Base-by-base conservation (phyloP, 768 basidiomycete species). In the Lyophyllum shimeji region DNA sequence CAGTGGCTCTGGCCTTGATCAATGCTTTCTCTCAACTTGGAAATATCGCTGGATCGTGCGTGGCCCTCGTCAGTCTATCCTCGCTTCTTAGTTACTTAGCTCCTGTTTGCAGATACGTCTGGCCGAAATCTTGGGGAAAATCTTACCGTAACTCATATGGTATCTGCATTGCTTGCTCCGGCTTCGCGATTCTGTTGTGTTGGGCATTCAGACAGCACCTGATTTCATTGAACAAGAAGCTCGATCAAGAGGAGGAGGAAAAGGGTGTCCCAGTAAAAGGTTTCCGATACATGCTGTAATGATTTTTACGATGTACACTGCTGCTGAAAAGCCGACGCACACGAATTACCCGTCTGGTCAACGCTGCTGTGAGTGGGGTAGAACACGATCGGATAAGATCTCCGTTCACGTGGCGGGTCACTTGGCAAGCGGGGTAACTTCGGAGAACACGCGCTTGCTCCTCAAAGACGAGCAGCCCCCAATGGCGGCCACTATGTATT, bases 11-110 rank as follows among this genome's bases (percentile, higher is more conserved):
- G 46, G 93, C 92, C 1, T 71, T 90, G 57, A 82, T 94, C 63
- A 93, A 95, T 68, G 83, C 86, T 40, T 83, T 92, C 65, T 87
- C 87, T 8, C 86, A 91, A 64, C 76, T 91, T 2, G 94, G 94
- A 0, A 95, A 95, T 72, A 78, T 96, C 40, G 73, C 85, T 42
- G 93, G 93, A 59, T 86, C 91, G 76, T 95, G 76, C 74, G 84
- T 81, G 24, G 61, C 53, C 12, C 21, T 46, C 45, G 17, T 24
- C 17, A 39, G 56, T 11, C 29, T 34, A 15, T 43, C 47, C 46
- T 29, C 44, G 13, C 56, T 24, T n/a, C 46, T 39, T 34, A 20
- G 8, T 18, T 5, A n/a, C 17, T 42, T 18, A 29, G 50, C 24
- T 54, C 20, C 25, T 43, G 21, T 42, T 25, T 34, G 23, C 55